These are phyloP conservation scores for Fraxinus albicans DNA, from an alignment of 305 asterid species.

Conservation along the genomic window DNA sequence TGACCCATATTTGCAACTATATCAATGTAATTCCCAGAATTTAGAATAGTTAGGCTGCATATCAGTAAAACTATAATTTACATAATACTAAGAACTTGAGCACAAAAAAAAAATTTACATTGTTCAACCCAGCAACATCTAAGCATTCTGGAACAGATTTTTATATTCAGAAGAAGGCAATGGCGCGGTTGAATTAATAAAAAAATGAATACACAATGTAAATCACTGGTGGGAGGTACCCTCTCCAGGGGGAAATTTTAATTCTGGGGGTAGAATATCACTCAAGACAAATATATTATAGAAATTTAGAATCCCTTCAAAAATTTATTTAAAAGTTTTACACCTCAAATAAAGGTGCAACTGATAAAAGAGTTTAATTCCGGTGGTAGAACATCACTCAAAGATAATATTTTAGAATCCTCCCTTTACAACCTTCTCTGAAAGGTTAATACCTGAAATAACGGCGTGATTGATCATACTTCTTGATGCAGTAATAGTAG, in stretches of 20 bases:
- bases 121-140: conserved; percentile 8
- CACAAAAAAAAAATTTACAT: background rate
- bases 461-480: conserved; percentile 91
- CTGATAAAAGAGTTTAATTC: background rate
- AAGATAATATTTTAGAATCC: conserved; percentile 17
- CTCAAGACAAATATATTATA: background rate
- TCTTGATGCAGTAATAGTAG: conserved; percentile 92
- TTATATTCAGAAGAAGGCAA: background rate
- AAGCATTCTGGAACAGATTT: background rate
- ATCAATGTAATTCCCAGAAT: background rate
- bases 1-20: background rate
- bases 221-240: background rate
- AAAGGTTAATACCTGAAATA: conserved; percentile 72
- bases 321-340: background rate
- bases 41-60: background rate
- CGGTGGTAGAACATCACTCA: background rate
- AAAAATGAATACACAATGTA: background rate
- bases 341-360: background rate
- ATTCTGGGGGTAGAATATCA: background rate
- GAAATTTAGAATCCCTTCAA: background rate
- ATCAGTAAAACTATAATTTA: background rate
- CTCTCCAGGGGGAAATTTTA: background rate
- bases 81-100: background rate
- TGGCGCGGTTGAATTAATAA: background rate
- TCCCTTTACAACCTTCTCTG: background rate